Evolutionary conservation across 257 asterid species (phyloP).

Genomic region (Penstemon eatonii): DNA sequence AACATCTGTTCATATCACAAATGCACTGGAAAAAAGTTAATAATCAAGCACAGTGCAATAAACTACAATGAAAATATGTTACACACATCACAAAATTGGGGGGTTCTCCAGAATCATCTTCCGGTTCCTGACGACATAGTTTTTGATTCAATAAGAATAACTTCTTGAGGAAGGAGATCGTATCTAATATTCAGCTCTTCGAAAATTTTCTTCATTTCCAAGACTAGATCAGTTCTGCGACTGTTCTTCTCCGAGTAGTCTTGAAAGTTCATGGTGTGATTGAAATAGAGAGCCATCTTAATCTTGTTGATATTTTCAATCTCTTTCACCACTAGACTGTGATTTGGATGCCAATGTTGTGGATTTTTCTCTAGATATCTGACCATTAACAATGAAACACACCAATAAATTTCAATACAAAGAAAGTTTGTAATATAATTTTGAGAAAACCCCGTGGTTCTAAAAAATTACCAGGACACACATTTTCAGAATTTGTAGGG

Average conservation of each 20-base stretch:
- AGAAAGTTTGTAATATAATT: no score
- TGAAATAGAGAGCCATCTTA: slow-evolving; percentile 67
- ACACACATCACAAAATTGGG: background rate
- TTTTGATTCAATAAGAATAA: slow-evolving; percentile 51
- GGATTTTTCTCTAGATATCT: slow-evolving; percentile 74
- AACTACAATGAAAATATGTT: no score
- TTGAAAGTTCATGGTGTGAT: slow-evolving; percentile 87
- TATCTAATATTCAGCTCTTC: slow-evolving; percentile 74
- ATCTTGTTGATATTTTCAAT: slow-evolving; percentile 86
- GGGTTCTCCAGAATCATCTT: slow-evolving; percentile 30
- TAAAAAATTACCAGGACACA: no score
- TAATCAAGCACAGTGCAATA: no score
- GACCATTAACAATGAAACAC: slow-evolving; percentile 7
- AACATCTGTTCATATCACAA: no score
- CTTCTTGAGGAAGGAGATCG: slow-evolving; percentile 81
- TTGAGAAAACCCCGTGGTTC: no score
- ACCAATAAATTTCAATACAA: no score
- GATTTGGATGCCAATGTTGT: slow-evolving; percentile 80
- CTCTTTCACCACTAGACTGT: slow-evolving; percentile 82
- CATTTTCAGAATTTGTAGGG: no score
- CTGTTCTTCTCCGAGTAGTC: slow-evolving; percentile 57
- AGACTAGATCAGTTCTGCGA: slow-evolving; percentile 62
- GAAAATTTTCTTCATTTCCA: slow-evolving; percentile 72
- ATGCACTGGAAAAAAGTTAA: no score
- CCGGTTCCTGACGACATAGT: slow-evolving; percentile 29